Conservation (phyloP, 305 asterid genomes). For the Lippia alba region DNA sequence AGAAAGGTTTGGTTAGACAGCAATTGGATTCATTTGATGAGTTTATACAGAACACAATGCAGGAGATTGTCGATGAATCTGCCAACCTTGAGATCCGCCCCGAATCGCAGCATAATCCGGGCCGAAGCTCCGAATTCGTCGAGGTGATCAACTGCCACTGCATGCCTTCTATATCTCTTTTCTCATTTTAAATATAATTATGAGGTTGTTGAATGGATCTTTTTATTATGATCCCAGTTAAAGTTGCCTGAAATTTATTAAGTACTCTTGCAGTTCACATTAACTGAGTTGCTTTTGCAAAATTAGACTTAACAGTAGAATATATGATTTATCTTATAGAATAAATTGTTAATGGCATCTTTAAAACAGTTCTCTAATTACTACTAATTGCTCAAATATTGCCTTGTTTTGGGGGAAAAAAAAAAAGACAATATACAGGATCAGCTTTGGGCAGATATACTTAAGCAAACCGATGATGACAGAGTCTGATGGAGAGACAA, state of each 20-base stretch:
- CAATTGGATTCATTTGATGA: constrained; percentile 65
- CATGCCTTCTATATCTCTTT: too few species aligned
- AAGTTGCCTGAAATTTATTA: too few species aligned
- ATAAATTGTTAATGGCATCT: constrained; percentile 2
- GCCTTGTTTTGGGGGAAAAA: constrained; percentile 14
- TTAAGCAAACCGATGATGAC: constrained; percentile 71
- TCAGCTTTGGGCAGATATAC: constrained; percentile 62
- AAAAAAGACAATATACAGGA: constrained; percentile 53
- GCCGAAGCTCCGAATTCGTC: constrained; percentile 54
- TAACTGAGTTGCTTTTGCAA: background rate
- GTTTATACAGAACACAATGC: constrained; percentile 72
- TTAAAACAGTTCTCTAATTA: too few species aligned
- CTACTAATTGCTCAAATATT: background rate
- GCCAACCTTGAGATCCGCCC: constrained; percentile 64
- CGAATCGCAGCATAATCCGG: constrained; percentile 59
- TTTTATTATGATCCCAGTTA: too few species aligned
- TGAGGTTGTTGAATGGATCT: too few species aligned
- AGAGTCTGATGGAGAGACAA: constrained; percentile 68
- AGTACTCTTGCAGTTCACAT: too few species aligned
- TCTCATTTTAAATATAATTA: too few species aligned
- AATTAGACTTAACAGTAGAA: too few species aligned
- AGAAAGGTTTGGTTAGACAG: constrained; percentile 63
- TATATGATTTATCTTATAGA: too few species aligned
- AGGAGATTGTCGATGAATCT: constrained; percentile 66
- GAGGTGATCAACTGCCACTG: constrained; percentile 38